A percentile compares a stretch with the other conserved stretches of the same genome.
Evolutionary conservation across 257 asterid species (phyloP).

Genomic region (Pogostemon cablin): DNA sequence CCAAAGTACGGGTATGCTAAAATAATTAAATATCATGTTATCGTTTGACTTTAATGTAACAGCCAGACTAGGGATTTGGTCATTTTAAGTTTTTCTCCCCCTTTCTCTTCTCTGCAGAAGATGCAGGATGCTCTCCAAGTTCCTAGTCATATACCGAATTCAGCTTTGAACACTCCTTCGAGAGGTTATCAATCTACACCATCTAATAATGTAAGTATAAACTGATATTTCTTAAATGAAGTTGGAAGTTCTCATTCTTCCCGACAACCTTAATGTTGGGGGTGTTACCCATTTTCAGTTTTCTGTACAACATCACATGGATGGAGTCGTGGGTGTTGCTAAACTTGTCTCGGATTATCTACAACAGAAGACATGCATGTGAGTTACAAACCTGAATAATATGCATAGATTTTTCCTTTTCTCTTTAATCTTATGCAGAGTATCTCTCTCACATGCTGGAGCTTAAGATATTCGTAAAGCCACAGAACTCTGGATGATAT

Average conservation of each 20-base stretch:
- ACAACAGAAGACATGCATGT: constrained; percentile 70
- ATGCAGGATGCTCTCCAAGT: constrained; percentile 51
- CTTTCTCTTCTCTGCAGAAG: constrained; percentile 44
- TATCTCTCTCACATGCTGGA: constrained; percentile 20
- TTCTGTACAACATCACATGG: constrained; percentile 50
- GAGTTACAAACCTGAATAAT: constrained; percentile 42
- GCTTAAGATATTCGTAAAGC: not conserved
- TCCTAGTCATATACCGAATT: constrained; percentile 48
- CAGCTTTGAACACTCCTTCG: constrained; percentile 59
- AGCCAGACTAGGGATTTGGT: constrained; percentile 1
- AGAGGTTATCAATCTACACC: constrained; percentile 61
- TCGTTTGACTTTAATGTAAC: constrained; percentile 12
- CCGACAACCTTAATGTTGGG: constrained; percentile 12
- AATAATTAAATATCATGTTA: constrained; percentile 8
- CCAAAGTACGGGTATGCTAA: constrained; percentile 61
- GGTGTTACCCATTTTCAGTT: constrained; percentile 43
- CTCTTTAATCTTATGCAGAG: constrained; percentile 24
- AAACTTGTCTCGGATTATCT: constrained; percentile 55
- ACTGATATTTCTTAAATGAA: constrained; percentile 23
- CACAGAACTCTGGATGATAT: too few species aligned
- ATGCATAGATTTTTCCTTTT: constrained; percentile 10
- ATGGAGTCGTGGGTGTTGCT: constrained; percentile 37
- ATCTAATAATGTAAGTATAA: constrained; percentile 51
- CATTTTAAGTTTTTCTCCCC: constrained; percentile 2
- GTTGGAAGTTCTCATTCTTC: constrained; percentile 13